phyloP scores from a whole-genome alignment of 164 flowering plant genomes.

The Chimonanthus praecox region DNA sequence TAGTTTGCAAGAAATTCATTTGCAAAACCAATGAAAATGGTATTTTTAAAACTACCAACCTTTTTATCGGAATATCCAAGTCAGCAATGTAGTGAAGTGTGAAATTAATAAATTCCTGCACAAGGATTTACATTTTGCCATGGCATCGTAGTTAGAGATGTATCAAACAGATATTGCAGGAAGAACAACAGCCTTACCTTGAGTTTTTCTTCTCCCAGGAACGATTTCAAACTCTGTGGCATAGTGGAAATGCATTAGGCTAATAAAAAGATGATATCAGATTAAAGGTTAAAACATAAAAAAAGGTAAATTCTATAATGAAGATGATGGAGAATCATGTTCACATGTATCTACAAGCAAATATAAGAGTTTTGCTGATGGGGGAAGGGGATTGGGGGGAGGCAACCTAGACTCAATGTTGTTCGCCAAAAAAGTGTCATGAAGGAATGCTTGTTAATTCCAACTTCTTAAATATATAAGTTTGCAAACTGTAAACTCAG shows the following conservation, averaged over 20 bases:
- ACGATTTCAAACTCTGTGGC: slow-evolving; percentile 78
- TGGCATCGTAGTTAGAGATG: not conserved
- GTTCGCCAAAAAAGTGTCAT: not conserved
- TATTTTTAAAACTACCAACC: slow-evolving; percentile 36
- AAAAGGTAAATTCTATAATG: not conserved
- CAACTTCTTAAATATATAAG: not conserved
- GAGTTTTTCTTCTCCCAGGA: slow-evolving; percentile 85
- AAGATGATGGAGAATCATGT: too few relatives aligned
- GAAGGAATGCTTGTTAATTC: not conserved
- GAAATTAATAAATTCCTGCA: slow-evolving; percentile 90
- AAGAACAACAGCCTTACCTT: slow-evolving; percentile 46
- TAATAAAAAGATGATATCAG: not conserved
- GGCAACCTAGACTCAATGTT: not conserved
- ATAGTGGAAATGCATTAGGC: slow-evolving; percentile 3
- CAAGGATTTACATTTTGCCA: slow-evolving; percentile 5
- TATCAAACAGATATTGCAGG: not conserved
- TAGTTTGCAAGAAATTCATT: not conserved
- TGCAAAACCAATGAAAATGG: not conserved
- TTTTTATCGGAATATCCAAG: slow-evolving; percentile 97
- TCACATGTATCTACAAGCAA: too few relatives aligned
- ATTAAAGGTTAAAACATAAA: not conserved
- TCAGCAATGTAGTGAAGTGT: slow-evolving; percentile 96
- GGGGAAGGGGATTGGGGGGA: too few relatives aligned
- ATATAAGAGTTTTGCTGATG: too few relatives aligned
- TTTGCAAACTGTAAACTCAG: not conserved